Percentiles rank a stretch among this genome's conserved stretches.
phyloP scores from a whole-genome alignment of 768 basidiomycete species.

The Harrya chromipes region DNA sequence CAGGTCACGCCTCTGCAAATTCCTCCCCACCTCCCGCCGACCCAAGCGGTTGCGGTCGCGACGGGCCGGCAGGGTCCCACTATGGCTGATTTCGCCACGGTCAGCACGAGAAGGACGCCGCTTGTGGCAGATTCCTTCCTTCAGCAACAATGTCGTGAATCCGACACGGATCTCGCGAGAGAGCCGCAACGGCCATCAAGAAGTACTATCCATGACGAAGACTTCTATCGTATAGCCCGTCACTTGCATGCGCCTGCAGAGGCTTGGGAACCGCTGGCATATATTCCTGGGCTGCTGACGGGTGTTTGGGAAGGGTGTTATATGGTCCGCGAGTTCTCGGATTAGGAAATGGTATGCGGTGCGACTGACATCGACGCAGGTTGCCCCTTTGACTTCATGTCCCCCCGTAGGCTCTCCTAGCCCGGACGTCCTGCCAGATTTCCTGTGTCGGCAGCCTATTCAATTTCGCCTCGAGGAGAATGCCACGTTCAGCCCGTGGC shows the following conservation, averaged over 20 bases:
- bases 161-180: constrained; percentile 28
- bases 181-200: constrained; percentile 33
- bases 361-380: constrained; percentile 24
- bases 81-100: constrained; percentile 46
- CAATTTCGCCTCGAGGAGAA: constrained; percentile 49
- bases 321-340: constrained; percentile 42
- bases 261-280: constrained; percentile 28
- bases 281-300: constrained; percentile 45
- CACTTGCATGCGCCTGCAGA: constrained; percentile 13
- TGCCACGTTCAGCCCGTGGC: constrained; percentile 39
- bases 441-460: constrained; percentile 46
- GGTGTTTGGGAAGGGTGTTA: constrained; percentile 62
- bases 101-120: constrained; percentile 43
- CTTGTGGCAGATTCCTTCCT: constrained; percentile 47
- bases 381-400: constrained; percentile 24
- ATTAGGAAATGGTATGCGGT: constrained; percentile 10
- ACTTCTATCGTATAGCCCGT: constrained; percentile 36
- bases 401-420: constrained; percentile 9
- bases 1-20: constrained; percentile 43
- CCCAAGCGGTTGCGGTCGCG: constrained; percentile 43
- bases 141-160: constrained; percentile 26
- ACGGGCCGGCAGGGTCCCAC: constrained; percentile 50
- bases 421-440: constrained; percentile 26
- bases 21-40: constrained; percentile 51
- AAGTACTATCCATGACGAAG: constrained; percentile 35